phyloP scores from a whole-genome alignment of 2,329 filamentous ascomycete species.

The Penicillium sp. region DNA sequence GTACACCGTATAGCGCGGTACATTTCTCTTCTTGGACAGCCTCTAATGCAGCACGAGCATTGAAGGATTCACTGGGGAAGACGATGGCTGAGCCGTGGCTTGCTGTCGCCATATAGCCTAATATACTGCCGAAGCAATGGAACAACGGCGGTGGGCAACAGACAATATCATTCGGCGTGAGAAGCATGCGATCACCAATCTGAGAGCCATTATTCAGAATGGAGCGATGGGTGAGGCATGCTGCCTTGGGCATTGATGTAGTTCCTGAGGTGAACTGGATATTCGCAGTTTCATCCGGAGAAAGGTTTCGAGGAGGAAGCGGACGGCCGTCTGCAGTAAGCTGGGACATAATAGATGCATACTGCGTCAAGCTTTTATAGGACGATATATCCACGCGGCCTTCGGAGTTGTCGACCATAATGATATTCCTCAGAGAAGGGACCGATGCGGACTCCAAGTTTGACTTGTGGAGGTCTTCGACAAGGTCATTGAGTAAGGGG shows the following conservation, averaged over 20 bases:
- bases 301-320: slow-evolving; percentile 46
- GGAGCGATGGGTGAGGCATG: slow-evolving; percentile 78
- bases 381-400: slow-evolving; percentile 50
- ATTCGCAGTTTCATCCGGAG: slow-evolving; percentile 75
- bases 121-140: slow-evolving; percentile 80
- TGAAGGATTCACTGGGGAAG: slow-evolving; percentile 83
- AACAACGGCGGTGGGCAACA: slow-evolving; percentile 60
- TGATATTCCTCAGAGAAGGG: slow-evolving; percentile 66
- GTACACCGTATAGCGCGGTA: slow-evolving; percentile 79
- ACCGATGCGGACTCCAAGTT: slow-evolving; percentile 56
- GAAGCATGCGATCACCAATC: slow-evolving; percentile 80
- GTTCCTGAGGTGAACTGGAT: slow-evolving; percentile 98
- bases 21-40: slow-evolving; percentile 61
- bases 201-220: slow-evolving; percentile 89
- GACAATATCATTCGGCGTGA: slow-evolving; percentile 68
- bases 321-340: slow-evolving; percentile 40
- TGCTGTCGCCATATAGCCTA: slow-evolving; percentile 95
- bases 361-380: slow-evolving; percentile 47
- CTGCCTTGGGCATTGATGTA: slow-evolving; percentile 84
- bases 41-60: slow-evolving; percentile 68
- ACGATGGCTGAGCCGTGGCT: slow-evolving; percentile 77
- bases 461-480: slow-evolving; percentile 46
- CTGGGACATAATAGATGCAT: slow-evolving; percentile 45
- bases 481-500: slow-evolving; percentile 54
- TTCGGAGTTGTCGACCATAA: slow-evolving; percentile 74